These are phyloP conservation scores for Alternaria tenuissima DNA, from an alignment of 2,329 filamentous ascomycete species.

Conservation along the genomic window DNA sequence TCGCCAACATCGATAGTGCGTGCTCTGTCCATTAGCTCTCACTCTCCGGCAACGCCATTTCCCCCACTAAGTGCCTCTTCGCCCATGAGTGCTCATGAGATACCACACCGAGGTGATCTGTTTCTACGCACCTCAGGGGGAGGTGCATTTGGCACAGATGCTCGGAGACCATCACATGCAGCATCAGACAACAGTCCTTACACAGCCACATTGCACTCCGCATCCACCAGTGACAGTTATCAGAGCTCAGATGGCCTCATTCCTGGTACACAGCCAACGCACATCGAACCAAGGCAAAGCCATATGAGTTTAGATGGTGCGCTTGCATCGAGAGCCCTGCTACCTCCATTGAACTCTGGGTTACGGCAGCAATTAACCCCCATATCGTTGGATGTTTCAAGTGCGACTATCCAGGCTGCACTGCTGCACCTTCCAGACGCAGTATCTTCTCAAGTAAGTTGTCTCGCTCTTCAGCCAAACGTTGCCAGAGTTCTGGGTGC, in stretches of 20 bases:
- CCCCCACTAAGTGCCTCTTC: conserved; percentile 44
- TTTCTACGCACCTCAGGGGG: conserved; percentile 44
- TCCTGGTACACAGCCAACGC: conserved; percentile 39
- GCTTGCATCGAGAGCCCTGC: conserved; percentile 41
- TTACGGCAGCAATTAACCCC: conserved; percentile 37
- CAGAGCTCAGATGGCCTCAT: conserved; percentile 49
- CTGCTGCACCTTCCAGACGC: conserved; percentile 78
- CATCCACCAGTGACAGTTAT: conserved; percentile 47
- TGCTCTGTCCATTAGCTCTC: conserved; percentile 44
- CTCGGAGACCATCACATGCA: conserved; percentile 48
- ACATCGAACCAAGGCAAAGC: conserved; percentile 37
- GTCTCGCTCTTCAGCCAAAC: not conserved
- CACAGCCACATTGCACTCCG: conserved; percentile 42
- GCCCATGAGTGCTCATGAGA: conserved; percentile 41
- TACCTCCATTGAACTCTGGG: conserved; percentile 41
- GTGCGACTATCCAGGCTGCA: conserved; percentile 72
- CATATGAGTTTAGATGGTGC: conserved; percentile 44
- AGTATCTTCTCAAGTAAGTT: conserved; percentile 74
- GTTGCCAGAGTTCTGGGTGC: not conserved
- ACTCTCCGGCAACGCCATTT: conserved; percentile 44
- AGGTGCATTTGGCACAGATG: conserved; percentile 37
- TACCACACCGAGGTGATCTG: conserved; percentile 38
- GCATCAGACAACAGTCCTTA: conserved; percentile 45
- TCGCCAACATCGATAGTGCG: conserved; percentile 47
- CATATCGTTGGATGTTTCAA: conserved; percentile 49